A percentile compares a stretch with the other conserved stretches of the same genome.
phyloP scores from a whole-genome alignment of 495 filamentous ascomycete species.

The Neurospora tetraspora region DNA sequence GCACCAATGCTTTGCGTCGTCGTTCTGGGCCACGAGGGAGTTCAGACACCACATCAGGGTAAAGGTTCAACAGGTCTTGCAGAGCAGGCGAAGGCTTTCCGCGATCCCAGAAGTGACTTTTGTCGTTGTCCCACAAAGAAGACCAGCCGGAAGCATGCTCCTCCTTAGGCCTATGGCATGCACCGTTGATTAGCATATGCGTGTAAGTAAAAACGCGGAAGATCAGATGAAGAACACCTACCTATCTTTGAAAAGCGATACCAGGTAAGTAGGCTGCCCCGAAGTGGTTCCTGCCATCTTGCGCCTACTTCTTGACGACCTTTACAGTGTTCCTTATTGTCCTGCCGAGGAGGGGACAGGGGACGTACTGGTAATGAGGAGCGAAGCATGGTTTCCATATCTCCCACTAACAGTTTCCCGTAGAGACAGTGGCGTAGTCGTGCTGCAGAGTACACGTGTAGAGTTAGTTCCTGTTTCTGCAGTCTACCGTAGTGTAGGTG shows the following conservation, averaged over 20 bases:
- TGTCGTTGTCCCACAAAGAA: constrained; percentile 26
- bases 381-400: neutral
- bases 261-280: neutral
- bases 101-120: constrained; percentile 33
- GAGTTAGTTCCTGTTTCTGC: neutral
- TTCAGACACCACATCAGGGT: constrained; percentile 11
- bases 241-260: neutral
- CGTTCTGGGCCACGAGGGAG: neutral
- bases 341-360: neutral
- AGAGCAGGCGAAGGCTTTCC: constrained; percentile 34
- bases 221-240: neutral
- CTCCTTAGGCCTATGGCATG: neutral
- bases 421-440: neutral
- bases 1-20: neutral
- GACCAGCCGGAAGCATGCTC: constrained; percentile 21
- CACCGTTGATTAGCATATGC: neutral
- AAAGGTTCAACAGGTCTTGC: constrained; percentile 23
- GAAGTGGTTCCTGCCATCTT: neutral
- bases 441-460: neutral
- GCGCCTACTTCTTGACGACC: neutral
- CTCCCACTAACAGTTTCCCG: neutral
- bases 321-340: neutral
- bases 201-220: neutral
- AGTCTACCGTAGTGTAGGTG: neutral
- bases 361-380: neutral